phyloP scores from a whole-genome alignment of 202 grass and related monocot species.

The Panicum virgatum region DNA sequence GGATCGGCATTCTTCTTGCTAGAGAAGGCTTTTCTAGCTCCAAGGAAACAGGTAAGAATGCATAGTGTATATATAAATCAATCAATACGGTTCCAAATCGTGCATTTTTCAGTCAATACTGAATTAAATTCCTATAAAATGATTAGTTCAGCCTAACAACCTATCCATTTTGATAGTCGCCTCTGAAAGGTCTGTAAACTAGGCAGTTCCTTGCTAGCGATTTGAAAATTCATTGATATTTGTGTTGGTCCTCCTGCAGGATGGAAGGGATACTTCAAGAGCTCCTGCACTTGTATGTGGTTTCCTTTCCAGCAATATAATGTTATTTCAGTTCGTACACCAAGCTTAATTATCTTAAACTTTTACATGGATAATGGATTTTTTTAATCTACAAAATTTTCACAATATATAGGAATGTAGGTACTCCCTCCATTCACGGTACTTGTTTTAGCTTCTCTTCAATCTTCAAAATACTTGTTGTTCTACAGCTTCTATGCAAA shows the following conservation, averaged over 20 bases:
- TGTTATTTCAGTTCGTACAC: conserved; percentile 10
- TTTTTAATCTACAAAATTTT: neutral
- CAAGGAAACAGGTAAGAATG: conserved; percentile 49
- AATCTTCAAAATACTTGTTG: neutral
- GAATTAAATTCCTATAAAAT: neutral
- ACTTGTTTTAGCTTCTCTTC: neutral
- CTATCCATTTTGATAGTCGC: neutral
- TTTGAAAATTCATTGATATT: neutral
- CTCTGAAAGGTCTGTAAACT: neutral
- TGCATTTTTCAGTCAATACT: neutral
- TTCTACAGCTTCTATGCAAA: neutral
- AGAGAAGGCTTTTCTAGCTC: conserved; percentile 67
- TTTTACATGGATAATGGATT: neutral
- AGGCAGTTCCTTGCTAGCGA: neutral
- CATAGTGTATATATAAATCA: neutral
- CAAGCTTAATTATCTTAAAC: conserved; percentile 11
- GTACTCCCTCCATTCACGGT: neutral
- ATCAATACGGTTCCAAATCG: neutral
- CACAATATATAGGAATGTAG: neutral
- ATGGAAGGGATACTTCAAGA: conserved; percentile 66
- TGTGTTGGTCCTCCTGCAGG: conserved; percentile 54
- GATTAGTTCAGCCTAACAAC: neutral
- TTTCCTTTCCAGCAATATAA: conserved; percentile 27
- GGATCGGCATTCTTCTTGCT: conserved; percentile 81
- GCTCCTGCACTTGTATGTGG: conserved; percentile 59